These are phyloP conservation scores for Heritiera fomes DNA, from an alignment of 345 rosid species.

Conservation along the genomic window DNA sequence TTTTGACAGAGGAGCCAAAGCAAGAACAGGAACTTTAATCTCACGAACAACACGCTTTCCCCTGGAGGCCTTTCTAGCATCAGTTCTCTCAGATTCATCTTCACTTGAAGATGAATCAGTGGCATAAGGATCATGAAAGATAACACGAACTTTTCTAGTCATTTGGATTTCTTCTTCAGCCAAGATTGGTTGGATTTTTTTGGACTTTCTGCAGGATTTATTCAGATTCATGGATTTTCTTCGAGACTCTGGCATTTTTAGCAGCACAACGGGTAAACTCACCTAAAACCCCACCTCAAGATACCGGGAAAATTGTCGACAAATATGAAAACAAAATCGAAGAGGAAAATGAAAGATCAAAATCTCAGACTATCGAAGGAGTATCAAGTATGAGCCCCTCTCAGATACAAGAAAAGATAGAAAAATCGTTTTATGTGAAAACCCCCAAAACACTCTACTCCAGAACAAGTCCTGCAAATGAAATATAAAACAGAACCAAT, in stretches of 20 bases:
- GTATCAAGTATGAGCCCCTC: constrained; percentile 67
- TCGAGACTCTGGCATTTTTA: constrained; percentile 44
- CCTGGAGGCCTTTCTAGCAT: background rate
- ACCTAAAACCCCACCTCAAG: constrained; percentile 36
- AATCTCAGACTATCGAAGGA: constrained; percentile 20
- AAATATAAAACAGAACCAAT: background rate
- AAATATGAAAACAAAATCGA: background rate
- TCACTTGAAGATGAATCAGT: constrained; percentile 86
- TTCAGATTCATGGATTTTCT: constrained; percentile 31
- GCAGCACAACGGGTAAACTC: constrained; percentile 26
- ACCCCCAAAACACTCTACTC: constrained; percentile 68
- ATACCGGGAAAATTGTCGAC: constrained; percentile 10
- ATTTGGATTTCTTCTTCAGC: constrained; percentile 31
- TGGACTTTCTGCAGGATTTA: constrained; percentile 32
- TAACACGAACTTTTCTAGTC: constrained; percentile 64
- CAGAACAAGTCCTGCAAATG: constrained; percentile 76
- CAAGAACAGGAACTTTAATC: constrained; percentile 44
- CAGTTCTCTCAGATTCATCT: constrained; percentile 52
- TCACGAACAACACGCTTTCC: constrained; percentile 65
- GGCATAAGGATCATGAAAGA: constrained; percentile 78
- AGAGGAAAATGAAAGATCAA: background rate
- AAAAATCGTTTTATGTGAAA: constrained; percentile 74
- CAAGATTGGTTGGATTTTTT: constrained; percentile 20
- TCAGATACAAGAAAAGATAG: constrained; percentile 62
- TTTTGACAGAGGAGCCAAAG: background rate